Evolutionary conservation across 129 eudicot species (phyloP), one percentile per base, ranked within the genome.

Genomic region (Escallonia herrerae): DNA sequence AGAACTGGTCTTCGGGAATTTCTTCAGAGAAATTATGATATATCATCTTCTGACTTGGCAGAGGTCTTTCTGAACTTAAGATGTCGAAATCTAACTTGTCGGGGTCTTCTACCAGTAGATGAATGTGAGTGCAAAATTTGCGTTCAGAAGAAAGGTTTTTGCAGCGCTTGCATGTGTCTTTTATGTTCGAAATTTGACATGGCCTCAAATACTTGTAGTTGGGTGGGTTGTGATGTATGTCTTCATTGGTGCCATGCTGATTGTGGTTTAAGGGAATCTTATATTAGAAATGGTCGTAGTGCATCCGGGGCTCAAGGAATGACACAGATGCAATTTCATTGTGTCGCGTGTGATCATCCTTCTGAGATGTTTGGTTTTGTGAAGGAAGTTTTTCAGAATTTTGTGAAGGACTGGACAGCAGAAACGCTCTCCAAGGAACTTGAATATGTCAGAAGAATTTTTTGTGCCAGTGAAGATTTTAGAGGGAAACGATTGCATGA

Each of bases 361-460:
- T 94, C 99, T 62, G 99, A 94, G 72, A 94, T 94, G 99, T 94
- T 89, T 74, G 99, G 99, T 51, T 94, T 94, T 63, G 99, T 94
- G 65, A 86, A 86, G 81, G 99, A 86, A 72, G 99, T 94, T 64
- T 94, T 89, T 62, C 95, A 81, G 68, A 80, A 79, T 72, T 94
- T 87, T 80, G 87, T 95, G 5, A 76, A 83, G 56, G 97, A 83
- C 33, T 94, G 99, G 99, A 86, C 74, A 3, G 83, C 73, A 40
- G 99, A 94, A 68, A 50, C 84, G 7, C 66, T 94, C 58, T 73
- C 81, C 33, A 94, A 81, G 67, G 99, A 94, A 66, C 85, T 94
- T 71, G 93, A 94, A 62, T 89, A 86, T 74, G 99, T 94, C 39
- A 82, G 87, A 70, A 84, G 83, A 52, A 86, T 94, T 50, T 94